A percentile compares a stretch with the other conserved stretches of the same genome.
Conservation (phyloP, 768 basidiomycete species). For the Wakefieldia striispora region DNA sequence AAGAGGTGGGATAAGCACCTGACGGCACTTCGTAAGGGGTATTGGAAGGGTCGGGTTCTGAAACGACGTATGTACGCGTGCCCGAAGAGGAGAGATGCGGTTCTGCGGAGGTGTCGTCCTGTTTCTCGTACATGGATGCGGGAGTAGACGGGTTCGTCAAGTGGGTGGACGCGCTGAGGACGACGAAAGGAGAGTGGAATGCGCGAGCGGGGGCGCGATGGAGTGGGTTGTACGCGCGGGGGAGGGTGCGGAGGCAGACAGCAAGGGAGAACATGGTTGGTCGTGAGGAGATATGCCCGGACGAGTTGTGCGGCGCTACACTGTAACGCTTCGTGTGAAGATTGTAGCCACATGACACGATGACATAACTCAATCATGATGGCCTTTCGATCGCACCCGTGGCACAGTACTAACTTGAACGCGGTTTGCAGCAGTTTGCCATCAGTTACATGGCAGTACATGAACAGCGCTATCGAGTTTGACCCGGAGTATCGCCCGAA, state of each 20-base stretch:
- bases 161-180: constrained; percentile 41
- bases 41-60: constrained; percentile 62
- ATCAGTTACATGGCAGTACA: background rate
- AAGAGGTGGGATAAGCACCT: constrained; percentile 59
- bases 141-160: constrained; percentile 32
- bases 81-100: constrained; percentile 43
- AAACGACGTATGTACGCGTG: constrained; percentile 68
- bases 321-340: constrained; percentile 22
- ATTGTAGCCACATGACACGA: constrained; percentile 12
- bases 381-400: background rate
- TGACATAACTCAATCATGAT: constrained; percentile 31
- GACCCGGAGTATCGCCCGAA: background rate
- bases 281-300: constrained; percentile 6
- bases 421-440: too few relatives aligned
- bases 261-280: constrained; percentile 21
- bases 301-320: constrained; percentile 1
- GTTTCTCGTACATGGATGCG: constrained; percentile 56
- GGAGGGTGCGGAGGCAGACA: constrained; percentile 3
- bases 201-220: constrained; percentile 34
- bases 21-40: constrained; percentile 68
- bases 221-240: background rate
- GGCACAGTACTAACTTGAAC: background rate
- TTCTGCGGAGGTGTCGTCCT: constrained; percentile 50
- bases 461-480: background rate
- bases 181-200: constrained; percentile 66